These are phyloP conservation scores for Daldinia vernicosa DNA, from an alignment of 495 filamentous ascomycete species.

Conservation along the genomic window DNA sequence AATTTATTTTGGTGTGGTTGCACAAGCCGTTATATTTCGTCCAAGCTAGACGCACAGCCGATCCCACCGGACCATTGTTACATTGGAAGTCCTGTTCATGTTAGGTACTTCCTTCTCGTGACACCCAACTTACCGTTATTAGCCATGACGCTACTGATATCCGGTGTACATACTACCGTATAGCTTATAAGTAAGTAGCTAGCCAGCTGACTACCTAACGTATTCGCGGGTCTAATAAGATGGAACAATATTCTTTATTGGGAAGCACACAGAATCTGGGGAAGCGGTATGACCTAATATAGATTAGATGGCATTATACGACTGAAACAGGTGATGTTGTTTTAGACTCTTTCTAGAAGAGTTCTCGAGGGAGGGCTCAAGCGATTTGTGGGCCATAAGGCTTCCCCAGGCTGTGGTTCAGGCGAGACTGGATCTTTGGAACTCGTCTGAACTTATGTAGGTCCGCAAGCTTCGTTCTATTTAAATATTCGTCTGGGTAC, in stretches of 20 bases:
- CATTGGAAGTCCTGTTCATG: constrained; percentile 13
- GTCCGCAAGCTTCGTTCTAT: neutral
- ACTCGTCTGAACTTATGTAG: neutral
- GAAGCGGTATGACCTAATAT: neutral
- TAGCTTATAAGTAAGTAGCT: neutral
- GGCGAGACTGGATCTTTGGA: neutral
- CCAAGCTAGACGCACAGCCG: constrained; percentile 33
- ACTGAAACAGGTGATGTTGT: constrained; percentile 13
- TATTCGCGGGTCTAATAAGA: neutral
- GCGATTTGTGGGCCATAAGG: constrained; percentile 12
- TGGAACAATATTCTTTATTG: neutral
- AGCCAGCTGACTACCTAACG: neutral
- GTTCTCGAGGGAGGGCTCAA: neutral
- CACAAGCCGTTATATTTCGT: constrained; percentile 23
- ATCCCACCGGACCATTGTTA: constrained; percentile 24
- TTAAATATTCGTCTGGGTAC: neutral
- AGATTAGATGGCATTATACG: neutral
- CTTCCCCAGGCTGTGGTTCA: neutral
- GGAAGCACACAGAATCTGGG: neutral
- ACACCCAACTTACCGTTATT: constrained; percentile 16
- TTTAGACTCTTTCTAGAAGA: constrained; percentile 27
- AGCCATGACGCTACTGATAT: neutral
- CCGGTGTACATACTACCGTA: neutral
- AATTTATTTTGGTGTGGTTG: constrained; percentile 38
- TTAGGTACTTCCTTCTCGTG: constrained; percentile 17